Evolutionary conservation across 2,329 filamentous ascomycete species (phyloP).

Genomic region (Diaporthe sp.): DNA sequence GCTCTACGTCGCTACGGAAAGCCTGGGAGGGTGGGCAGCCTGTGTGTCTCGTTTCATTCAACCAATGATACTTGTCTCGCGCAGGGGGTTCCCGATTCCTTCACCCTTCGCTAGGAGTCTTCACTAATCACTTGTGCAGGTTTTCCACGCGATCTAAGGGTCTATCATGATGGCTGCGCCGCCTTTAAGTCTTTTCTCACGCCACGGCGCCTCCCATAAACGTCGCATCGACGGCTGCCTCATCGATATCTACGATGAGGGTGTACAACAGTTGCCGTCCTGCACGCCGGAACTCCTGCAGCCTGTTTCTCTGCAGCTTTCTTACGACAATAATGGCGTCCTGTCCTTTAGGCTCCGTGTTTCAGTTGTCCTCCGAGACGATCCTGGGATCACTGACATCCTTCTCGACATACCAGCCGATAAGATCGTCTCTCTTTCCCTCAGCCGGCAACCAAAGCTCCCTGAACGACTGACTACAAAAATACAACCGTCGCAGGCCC

Average conservation of each 20-base stretch:
- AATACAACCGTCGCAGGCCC: neutral
- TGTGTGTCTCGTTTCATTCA: neutral
- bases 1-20: neutral
- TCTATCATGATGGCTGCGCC: neutral
- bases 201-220: neutral
- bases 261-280: neutral
- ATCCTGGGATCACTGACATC: neutral
- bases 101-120: neutral
- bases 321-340: neutral
- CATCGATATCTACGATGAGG: neutral
- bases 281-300: neutral
- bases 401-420: neutral
- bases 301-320: neutral
- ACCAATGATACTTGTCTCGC: neutral
- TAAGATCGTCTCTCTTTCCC: neutral
- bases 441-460: neutral
- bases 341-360: neutral
- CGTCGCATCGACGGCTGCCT: neutral
- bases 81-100: neutral
- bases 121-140: neutral
- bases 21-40: constrained; percentile 2
- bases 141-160: neutral
- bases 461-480: neutral
- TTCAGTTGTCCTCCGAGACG: neutral
- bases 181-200: neutral